Percentiles rank a stretch among this genome's conserved stretches.
phyloP scores from a whole-genome alignment of 495 filamentous ascomycete species.

The Penicillium antarcticum region DNA sequence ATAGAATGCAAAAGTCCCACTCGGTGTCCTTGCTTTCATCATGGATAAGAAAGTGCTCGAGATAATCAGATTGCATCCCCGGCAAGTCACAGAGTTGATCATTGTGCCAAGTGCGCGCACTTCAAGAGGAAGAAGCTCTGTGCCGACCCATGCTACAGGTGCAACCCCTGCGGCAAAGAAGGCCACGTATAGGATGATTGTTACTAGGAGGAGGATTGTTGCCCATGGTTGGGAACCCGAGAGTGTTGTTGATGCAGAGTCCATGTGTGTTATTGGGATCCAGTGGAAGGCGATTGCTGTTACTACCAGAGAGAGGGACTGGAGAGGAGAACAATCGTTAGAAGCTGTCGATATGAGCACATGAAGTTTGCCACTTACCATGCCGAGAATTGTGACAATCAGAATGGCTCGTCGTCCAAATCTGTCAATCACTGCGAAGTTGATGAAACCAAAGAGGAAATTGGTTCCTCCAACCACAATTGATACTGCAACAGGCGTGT shows the following conservation, averaged over 20 bases:
- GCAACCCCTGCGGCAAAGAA: constrained; percentile 44
- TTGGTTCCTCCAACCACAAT: constrained; percentile 50
- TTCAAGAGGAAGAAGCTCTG: constrained; percentile 48
- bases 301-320: constrained; percentile 19
- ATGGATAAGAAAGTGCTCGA: constrained; percentile 48
- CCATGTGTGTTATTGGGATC: constrained; percentile 43
- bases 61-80: constrained; percentile 50
- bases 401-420: constrained; percentile 47
- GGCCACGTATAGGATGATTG: constrained; percentile 44
- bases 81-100: constrained; percentile 48
- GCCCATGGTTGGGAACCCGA: constrained; percentile 24
- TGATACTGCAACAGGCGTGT: constrained; percentile 46
- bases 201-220: constrained; percentile 38
- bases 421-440: constrained; percentile 44
- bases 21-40: constrained; percentile 48
- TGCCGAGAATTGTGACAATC: constrained; percentile 42
- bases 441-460: constrained; percentile 49
- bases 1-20: constrained; percentile 50
- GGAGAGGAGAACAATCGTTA: no score
- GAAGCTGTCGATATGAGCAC: no score
- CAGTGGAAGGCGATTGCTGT: constrained; percentile 46
- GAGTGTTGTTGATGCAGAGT: constrained; percentile 21
- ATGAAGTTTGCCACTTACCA: constrained; percentile 24
- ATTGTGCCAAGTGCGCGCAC: constrained; percentile 50
- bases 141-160: constrained; percentile 46